Evolutionary conservation across 2,329 filamentous ascomycete species (phyloP).

Genomic region (Penicillium olsonii): DNA sequence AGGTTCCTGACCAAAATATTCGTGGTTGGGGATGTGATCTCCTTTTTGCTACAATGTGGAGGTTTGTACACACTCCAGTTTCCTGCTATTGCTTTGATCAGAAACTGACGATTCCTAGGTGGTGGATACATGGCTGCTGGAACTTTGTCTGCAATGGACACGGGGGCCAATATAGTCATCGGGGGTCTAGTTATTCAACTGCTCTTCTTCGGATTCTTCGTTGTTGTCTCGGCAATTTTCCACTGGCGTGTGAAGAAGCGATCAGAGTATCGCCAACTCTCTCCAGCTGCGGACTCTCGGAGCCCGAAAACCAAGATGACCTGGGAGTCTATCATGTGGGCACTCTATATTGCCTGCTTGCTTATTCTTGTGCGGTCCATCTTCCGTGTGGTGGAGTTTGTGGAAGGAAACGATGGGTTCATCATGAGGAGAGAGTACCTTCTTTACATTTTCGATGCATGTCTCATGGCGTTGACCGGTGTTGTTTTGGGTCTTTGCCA

Average conservation of each 20-base stretch:
- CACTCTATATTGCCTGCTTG: slow-evolving; percentile 26
- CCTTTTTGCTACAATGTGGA: slow-evolving; percentile 30
- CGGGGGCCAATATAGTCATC: slow-evolving; percentile 49
- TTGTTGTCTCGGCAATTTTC: slow-evolving; percentile 52
- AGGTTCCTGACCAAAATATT: slow-evolving; percentile 33
- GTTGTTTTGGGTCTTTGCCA: slow-evolving; percentile 7
- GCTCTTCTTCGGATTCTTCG: slow-evolving; percentile 60
- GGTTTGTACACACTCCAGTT: slow-evolving; percentile 16
- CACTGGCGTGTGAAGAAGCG: slow-evolving; percentile 39
- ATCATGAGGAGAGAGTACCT: slow-evolving; percentile 33
- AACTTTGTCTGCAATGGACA: slow-evolving; percentile 14
- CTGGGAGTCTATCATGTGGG: slow-evolving; percentile 20
- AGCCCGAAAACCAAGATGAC: neutral
- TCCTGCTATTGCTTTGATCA: neutral
- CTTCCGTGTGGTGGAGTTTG: slow-evolving; percentile 36
- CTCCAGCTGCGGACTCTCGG: neutral
- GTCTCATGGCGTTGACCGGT: slow-evolving; percentile 29
- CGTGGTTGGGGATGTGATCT: slow-evolving; percentile 31
- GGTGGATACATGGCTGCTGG: slow-evolving; percentile 29
- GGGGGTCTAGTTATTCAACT: slow-evolving; percentile 61
- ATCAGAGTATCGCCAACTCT: neutral
- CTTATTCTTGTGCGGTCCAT: slow-evolving; percentile 36
- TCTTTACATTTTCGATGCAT: slow-evolving; percentile 37
- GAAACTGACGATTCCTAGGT: slow-evolving; percentile 19
- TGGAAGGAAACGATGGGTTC: slow-evolving; percentile 32